phyloP scores from a whole-genome alignment of 2,329 filamentous ascomycete genomes.

The Huntiella moniliformis region DNA sequence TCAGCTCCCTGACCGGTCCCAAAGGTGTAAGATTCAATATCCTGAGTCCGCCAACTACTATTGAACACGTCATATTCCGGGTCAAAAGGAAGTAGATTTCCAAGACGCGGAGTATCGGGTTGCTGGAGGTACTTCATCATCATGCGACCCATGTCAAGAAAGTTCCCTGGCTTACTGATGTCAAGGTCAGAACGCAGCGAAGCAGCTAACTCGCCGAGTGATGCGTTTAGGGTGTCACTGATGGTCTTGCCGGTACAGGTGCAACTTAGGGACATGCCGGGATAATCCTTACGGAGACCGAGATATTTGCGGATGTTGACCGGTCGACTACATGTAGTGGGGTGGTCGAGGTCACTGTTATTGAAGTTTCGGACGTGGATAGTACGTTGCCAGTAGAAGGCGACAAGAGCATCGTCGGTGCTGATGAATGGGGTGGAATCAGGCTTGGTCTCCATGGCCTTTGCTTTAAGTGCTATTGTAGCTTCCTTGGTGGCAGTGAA shows the following conservation, averaged over 20 bases:
- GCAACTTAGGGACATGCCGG: background rate
- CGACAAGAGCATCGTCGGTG: slow-evolving; percentile 1
- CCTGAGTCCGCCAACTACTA: background rate
- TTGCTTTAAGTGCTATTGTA: background rate
- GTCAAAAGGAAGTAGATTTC: background rate
- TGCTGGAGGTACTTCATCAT: background rate
- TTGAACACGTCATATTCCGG: background rate
- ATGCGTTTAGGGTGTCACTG: background rate
- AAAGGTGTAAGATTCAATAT: background rate
- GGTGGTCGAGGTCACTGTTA: background rate
- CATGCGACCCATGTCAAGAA: background rate
- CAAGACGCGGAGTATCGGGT: background rate
- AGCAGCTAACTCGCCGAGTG: background rate
- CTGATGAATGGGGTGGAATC: background rate
- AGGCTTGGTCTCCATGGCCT: background rate
- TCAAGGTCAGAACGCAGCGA: background rate
- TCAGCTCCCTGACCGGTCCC: background rate
- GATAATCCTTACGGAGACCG: background rate
- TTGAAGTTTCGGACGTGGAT: background rate
- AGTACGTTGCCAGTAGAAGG: background rate
- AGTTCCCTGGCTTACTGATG: too few relatives aligned
- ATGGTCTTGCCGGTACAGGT: background rate
- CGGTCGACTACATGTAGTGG: background rate
- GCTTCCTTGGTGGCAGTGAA: background rate
- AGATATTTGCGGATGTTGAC: slow-evolving; percentile 1